Percentiles rank a stretch among this genome's conserved stretches.
Conservation (phyloP, 228 moss, liverwort and hornwort species). For the Sphagnum fallax region DNA sequence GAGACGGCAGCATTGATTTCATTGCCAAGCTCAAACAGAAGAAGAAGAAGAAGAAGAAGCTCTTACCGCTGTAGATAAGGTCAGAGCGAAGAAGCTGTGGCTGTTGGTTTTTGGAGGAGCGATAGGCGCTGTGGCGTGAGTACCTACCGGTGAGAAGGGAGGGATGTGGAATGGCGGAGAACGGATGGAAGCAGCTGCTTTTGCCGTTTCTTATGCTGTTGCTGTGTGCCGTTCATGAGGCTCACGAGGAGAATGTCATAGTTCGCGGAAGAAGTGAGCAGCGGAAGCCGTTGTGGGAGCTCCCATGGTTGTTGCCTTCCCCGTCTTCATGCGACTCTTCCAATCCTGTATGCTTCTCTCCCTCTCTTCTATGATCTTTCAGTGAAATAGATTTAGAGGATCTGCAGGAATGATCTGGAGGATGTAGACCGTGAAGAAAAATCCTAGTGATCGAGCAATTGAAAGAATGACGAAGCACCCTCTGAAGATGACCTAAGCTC, state of each 20-base stretch:
- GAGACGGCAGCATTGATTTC: too few relatives aligned
- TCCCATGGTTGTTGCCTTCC: neutral
- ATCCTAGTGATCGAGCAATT: neutral
- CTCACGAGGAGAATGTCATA: neutral
- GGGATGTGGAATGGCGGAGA: neutral
- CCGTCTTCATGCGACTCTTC: neutral
- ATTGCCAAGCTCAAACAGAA: too few relatives aligned
- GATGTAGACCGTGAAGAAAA: neutral
- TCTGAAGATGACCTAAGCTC: neutral
- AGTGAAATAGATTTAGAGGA: too few relatives aligned
- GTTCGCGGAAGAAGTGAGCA: neutral
- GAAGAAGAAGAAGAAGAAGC: too few relatives aligned
- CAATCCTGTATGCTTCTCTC: neutral
- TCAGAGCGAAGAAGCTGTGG: too few relatives aligned
- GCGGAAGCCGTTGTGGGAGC: neutral
- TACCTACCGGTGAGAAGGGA: neutral
- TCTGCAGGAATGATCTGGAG: too few relatives aligned
- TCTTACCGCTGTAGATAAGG: too few relatives aligned
- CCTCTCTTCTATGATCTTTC: neutral
- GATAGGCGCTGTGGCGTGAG: too few relatives aligned
- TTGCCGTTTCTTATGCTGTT: neutral
- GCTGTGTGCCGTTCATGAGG: neutral
- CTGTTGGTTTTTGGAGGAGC: too few relatives aligned
- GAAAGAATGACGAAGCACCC: neutral
- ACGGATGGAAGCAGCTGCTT: neutral